These are phyloP conservation scores for Strigomonas oncopelti DNA, from an alignment of 208 protist species.

Conservation along the genomic window DNA sequence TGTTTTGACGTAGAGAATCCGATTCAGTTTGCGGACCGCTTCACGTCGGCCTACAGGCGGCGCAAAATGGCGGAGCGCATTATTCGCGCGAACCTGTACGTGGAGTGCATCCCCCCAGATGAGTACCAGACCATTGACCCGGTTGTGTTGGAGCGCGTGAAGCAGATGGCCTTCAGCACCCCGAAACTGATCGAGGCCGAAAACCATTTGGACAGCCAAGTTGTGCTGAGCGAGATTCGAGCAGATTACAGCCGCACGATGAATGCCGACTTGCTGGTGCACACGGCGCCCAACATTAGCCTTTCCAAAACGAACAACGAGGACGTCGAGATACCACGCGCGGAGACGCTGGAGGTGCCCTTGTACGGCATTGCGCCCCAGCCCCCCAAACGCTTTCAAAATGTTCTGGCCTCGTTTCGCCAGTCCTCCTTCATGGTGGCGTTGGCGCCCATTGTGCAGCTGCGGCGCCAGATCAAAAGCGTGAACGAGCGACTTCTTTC, in stretches of 20 bases:
- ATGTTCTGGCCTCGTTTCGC: constrained; percentile 46
- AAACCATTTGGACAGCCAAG: constrained; percentile 59
- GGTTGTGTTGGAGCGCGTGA: constrained; percentile 54
- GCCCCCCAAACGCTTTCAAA: constrained; percentile 37
- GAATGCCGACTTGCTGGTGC: constrained; percentile 79
- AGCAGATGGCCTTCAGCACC: constrained; percentile 65
- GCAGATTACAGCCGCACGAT: constrained; percentile 86
- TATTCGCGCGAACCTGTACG: constrained; percentile 86
- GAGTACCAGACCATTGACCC: constrained; percentile 79
- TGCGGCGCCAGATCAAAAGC: constrained; percentile 65
- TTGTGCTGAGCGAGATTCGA: constrained; percentile 73
- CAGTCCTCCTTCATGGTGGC: constrained; percentile 52
- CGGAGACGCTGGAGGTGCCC: constrained; percentile 13
- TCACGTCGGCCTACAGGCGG: constrained; percentile 74
- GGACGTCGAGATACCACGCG: neutral
- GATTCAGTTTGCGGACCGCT: constrained; percentile 83
- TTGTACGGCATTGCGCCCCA: constrained; percentile 47
- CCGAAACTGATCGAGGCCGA: constrained; percentile 71
- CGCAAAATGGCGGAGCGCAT: constrained; percentile 71
- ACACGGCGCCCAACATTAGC: constrained; percentile 47
- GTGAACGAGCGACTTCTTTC: constrained; percentile 71
- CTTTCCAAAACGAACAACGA: constrained; percentile 41
- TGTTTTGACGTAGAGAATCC: constrained; percentile 93
- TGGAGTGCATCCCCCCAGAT: constrained; percentile 93
- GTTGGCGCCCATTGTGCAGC: constrained; percentile 38